Evolutionary conservation across 768 basidiomycete genomes (phyloP).

Genomic region (Leccinum boreale): DNA sequence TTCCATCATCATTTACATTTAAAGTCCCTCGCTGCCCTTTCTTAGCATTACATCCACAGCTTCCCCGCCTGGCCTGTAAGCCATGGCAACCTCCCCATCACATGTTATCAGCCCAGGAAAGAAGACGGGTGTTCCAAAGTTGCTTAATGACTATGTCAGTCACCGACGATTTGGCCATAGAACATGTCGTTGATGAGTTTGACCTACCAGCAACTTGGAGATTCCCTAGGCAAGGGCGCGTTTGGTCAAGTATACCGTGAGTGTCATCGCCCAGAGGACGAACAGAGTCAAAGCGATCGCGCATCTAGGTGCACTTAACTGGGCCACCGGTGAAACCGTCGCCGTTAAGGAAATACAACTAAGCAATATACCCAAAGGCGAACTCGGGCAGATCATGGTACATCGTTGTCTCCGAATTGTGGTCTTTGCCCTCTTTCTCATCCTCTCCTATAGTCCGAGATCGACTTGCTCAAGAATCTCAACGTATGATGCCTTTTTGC

Average conservation of each 20-base stretch:
- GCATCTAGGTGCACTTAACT: conserved; percentile 75
- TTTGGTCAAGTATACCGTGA: conserved; percentile 96
- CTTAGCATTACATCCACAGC: not conserved
- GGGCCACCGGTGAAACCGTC: conserved; percentile 97
- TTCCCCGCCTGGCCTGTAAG: not conserved
- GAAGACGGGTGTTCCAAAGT: conserved; percentile 42
- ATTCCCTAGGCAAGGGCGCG: conserved; percentile 93
- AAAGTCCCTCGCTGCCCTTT: not conserved
- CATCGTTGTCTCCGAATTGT: not conserved
- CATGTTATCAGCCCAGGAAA: conserved; percentile 21
- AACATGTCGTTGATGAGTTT: conserved; percentile 6
- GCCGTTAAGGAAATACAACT: conserved; percentile 98
- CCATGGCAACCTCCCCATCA: conserved; percentile 24
- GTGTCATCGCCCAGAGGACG: conserved; percentile 30
- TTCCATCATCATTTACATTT: conserved; percentile 13
- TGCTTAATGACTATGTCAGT: conserved; percentile 65
- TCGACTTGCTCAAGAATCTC: conserved; percentile 94
- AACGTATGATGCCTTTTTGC: conserved; percentile 54
- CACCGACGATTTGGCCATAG: not conserved
- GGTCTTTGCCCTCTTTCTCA: conserved; percentile 6
- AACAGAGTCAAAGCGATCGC: conserved; percentile 73
- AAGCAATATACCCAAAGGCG: conserved; percentile 88
- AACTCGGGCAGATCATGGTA: conserved; percentile 97
- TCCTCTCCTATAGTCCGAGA: conserved; percentile 69
- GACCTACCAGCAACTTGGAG: conserved; percentile 79